Evolutionary conservation across 441 rosid genomes (phyloP), one percentile per base, ranked within the genome.

Genomic region (Eutrema salsugineum): DNA sequence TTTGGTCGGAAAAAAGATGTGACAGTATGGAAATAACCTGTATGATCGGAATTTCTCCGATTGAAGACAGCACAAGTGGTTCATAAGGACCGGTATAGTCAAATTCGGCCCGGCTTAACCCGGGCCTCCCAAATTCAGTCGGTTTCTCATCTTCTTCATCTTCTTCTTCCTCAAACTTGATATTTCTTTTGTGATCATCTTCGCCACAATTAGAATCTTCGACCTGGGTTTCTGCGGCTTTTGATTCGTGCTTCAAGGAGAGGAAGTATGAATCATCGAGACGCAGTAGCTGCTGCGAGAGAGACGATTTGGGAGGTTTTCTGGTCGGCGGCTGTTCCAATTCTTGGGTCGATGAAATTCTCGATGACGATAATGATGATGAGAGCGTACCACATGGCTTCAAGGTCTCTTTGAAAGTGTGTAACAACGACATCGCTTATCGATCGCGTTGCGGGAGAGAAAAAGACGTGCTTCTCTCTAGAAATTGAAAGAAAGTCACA

Each of bases 71-170:
- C 28, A 83, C 20, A 76, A 91, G 77, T 32, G 97, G 90, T 80
- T 85, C 93, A 71, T 83, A 90, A 6, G 92, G 90, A 40, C 96
- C 96, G 7, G 85, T 80, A 66, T 75, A 78, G 54, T 88, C 96
- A 80, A 88, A 83, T 73, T 86, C 90, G 47, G 77, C 82, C 73
- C 74, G 81, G 46, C 78, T 85, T 83, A 79, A 80, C 36, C 83
- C 81, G 54, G 85, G 78, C 78, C 85, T 82, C 12, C 84, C 91
- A 20, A 87, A 80, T 61, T 70, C 79, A 56, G 70, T 72, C 44
- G 57, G 27, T 43, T 22, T 68, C 40, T 15, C 62, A 12, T 64
- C 76, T 1, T 67, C 75, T 19, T 79, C 49, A 8, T 17, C 77
- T 8, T 68, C 86, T 17, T 74, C 83, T 10, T 70, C 43, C 8